Evolutionary conservation across 495 filamentous ascomycete species (phyloP).

Genomic region (Aspergillus nidulans): DNA sequence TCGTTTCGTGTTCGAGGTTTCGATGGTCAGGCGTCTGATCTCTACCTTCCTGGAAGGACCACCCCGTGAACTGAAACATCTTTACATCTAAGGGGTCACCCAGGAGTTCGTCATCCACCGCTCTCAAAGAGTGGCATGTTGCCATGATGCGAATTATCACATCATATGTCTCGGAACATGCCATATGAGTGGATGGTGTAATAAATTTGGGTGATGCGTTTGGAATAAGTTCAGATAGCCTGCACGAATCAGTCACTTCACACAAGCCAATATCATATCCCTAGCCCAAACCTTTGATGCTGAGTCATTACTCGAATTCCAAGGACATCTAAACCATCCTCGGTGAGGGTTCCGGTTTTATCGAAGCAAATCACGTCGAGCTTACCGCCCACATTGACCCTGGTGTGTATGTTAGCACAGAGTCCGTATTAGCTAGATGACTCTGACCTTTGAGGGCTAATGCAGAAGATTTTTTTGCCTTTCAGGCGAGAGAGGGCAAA

Average conservation of each 20-base stretch:
- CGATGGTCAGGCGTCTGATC: constrained; percentile 37
- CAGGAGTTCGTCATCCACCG: constrained; percentile 80
- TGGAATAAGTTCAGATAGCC: constrained; percentile 59
- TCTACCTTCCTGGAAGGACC: constrained; percentile 85
- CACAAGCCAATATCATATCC: neutral
- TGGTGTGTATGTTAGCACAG: constrained; percentile 17
- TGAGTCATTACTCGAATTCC: constrained; percentile 72
- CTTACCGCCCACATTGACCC: constrained; percentile 94
- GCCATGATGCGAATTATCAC: constrained; percentile 90
- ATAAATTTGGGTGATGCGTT: constrained; percentile 53
- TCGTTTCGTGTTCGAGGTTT: constrained; percentile 63
- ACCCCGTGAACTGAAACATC: constrained; percentile 97
- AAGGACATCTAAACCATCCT: constrained; percentile 94
- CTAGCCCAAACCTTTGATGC: constrained; percentile 40
- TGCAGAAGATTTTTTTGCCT: constrained; percentile 89
- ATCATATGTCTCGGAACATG: constrained; percentile 59
- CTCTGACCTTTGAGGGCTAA: constrained; percentile 76
- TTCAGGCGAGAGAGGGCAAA: constrained; percentile 87
- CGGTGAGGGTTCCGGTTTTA: constrained; percentile 96
- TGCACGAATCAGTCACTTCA: constrained; percentile 19
- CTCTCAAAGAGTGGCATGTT: constrained; percentile 88
- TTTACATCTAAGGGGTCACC: constrained; percentile 96
- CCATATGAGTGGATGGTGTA: constrained; percentile 44
- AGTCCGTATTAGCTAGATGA: neutral
- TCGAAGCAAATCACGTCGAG: constrained; percentile 97